Evolutionary conservation across 495 filamentous ascomycete species (phyloP).

Genomic region (Penicillium chermesinum): DNA sequence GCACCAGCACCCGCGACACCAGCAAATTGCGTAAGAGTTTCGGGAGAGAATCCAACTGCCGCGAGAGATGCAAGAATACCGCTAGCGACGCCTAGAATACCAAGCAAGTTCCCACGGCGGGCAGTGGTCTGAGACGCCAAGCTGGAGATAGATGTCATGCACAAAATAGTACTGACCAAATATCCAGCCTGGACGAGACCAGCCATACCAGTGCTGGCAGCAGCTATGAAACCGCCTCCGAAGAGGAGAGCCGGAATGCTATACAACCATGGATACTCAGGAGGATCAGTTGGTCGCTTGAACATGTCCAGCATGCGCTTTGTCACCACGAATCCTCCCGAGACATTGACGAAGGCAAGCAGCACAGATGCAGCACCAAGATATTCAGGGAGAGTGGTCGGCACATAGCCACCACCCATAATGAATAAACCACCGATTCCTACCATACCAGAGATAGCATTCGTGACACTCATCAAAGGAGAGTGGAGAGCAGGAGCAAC

Average conservation of each 20-base stretch:
- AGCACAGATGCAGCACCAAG: conserved; percentile 74
- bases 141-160: conserved; percentile 66
- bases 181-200: conserved; percentile 79
- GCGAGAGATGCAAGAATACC: conserved; percentile 72
- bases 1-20: conserved; percentile 64
- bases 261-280: conserved; percentile 80
- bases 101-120: conserved; percentile 72
- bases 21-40: conserved; percentile 67
- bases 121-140: conserved; percentile 73
- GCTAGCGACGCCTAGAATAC: conserved; percentile 71
- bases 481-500: conserved; percentile 72
- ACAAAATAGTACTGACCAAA: conserved; percentile 70
- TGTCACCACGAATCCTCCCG: conserved; percentile 77
- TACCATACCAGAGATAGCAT: conserved; percentile 82
- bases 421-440: conserved; percentile 79
- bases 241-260: conserved; percentile 68
- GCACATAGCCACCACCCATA: conserved; percentile 68
- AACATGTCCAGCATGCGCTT: conserved; percentile 94
- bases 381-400: conserved; percentile 67
- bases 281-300: conserved; percentile 71
- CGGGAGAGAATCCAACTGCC: conserved; percentile 70
- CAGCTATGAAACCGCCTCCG: conserved; percentile 68
- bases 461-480: conserved; percentile 80
- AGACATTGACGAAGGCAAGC: conserved; percentile 75
- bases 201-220: conserved; percentile 69